Evolutionary conservation across 2,329 filamentous ascomycete species (phyloP).

Genomic region (Sclerotinia glacialis): DNA sequence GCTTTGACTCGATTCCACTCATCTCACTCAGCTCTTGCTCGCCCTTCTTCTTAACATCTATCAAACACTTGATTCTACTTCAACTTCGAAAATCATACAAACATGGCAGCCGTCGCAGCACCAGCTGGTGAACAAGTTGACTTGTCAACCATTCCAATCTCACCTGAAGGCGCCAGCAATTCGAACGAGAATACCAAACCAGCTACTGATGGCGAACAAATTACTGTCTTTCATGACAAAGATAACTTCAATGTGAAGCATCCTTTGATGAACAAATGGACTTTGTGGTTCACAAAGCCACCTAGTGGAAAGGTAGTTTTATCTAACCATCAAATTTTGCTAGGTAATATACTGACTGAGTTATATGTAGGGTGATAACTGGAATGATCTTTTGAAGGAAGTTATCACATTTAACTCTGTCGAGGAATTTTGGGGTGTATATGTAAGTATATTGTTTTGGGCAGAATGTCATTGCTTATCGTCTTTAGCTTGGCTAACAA

Average conservation of each 20-base stretch:
- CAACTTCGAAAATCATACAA: constrained; percentile 19
- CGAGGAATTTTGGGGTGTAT: constrained; percentile 99
- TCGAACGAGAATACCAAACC: constrained; percentile 46
- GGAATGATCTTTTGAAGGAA: constrained; percentile 97
- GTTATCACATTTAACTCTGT: constrained; percentile 98
- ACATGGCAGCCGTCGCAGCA: constrained; percentile 35
- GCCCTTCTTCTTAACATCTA: constrained; percentile 15
- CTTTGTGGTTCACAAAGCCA: constrained; percentile 98
- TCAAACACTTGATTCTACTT: constrained; percentile 8
- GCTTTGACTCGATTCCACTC: constrained; percentile 1
- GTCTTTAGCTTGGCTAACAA: constrained; percentile 23
- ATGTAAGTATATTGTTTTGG: constrained; percentile 60
- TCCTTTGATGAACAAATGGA: constrained; percentile 96
- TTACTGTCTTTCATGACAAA: constrained; percentile 97
- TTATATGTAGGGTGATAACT: constrained; percentile 77
- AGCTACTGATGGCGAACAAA: constrained; percentile 55
- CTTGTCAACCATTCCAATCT: constrained; percentile 65
- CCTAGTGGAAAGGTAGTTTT: constrained; percentile 79
- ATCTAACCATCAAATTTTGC: constrained; percentile 2
- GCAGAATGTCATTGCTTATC: neutral
- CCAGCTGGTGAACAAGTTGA: constrained; percentile 52
- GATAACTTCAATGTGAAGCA: constrained; percentile 99
- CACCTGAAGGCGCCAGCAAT: constrained; percentile 59
- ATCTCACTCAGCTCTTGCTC: neutral
- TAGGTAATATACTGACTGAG: constrained; percentile 30